These are phyloP conservation scores for Backusella luteola DNA, from an alignment of 192 early-diverging fungal species.

Conservation along the genomic window DNA sequence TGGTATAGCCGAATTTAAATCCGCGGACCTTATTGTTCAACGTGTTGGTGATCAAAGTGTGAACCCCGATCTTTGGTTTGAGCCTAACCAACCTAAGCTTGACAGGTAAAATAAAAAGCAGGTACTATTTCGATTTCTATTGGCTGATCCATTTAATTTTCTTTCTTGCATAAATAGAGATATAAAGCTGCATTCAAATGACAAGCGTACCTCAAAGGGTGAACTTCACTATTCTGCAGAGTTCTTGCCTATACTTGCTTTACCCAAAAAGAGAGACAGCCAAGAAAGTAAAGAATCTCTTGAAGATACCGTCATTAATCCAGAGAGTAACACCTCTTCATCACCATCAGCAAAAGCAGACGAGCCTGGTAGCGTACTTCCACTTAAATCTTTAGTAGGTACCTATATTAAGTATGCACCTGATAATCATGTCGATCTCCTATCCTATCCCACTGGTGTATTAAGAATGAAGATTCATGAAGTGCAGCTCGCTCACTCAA, in stretches of 20 bases:
- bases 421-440: conserved; percentile 28
- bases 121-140: not conserved
- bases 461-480: conserved; percentile 50
- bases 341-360: conserved; percentile 9
- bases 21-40: conserved; percentile 15
- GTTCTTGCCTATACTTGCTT: conserved; percentile 31
- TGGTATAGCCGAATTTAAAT: conserved; percentile 49
- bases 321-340: conserved; percentile 6
- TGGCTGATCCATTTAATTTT: not conserved
- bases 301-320: not conserved
- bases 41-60: conserved; percentile 23
- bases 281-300: not conserved
- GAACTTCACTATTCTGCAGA: conserved; percentile 37
- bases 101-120: conserved; percentile 23
- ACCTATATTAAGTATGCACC: conserved; percentile 14
- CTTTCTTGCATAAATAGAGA: conserved; percentile 24
- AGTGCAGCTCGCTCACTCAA: conserved; percentile 7
- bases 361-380: not conserved
- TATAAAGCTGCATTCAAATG: conserved; percentile 21
- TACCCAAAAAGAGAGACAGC: not conserved
- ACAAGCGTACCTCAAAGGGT: conserved; percentile 31
- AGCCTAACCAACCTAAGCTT: conserved; percentile 17
- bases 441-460: conserved; percentile 48
- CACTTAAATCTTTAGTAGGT: conserved; percentile 26
- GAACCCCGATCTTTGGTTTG: conserved; percentile 25